Percentiles rank a stretch among this genome's conserved stretches.
phyloP scores from a whole-genome alignment of 139 green algal genomes.

The Gonium pectorale region DNA sequence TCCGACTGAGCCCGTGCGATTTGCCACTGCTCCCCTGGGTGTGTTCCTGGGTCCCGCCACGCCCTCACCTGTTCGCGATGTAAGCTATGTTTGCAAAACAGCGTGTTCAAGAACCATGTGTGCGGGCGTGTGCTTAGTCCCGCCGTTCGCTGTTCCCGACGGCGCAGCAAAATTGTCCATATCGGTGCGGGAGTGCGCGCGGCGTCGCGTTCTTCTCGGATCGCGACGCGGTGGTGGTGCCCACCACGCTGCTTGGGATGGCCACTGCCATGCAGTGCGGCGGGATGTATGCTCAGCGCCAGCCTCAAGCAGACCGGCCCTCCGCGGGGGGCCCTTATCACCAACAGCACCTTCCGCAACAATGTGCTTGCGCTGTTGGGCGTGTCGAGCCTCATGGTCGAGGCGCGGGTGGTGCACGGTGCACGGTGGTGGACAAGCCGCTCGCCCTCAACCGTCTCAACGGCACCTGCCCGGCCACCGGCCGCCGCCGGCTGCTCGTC shows the following conservation, averaged over 20 bases:
- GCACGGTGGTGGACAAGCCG: background rate
- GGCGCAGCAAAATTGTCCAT: slow-evolving; percentile 39
- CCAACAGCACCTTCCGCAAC: slow-evolving; percentile 45
- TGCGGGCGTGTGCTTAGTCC: too few relatives aligned
- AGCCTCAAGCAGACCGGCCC: slow-evolving; percentile 30
- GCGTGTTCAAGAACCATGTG: too few relatives aligned
- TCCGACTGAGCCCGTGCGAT: too few relatives aligned
- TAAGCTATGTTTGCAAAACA: too few relatives aligned
- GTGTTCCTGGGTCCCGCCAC: too few relatives aligned
- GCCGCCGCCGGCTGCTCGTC: background rate
- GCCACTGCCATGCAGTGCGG: slow-evolving; percentile 40
- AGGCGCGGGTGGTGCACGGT: slow-evolving; percentile 33
- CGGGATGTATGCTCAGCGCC: slow-evolving; percentile 35
- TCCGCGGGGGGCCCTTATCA: slow-evolving; percentile 11
- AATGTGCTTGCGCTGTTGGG: slow-evolving; percentile 21
- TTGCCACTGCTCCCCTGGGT: too few relatives aligned
- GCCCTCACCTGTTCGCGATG: too few relatives aligned
- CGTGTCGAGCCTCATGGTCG: slow-evolving; percentile 10
- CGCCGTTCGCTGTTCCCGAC: too few relatives aligned
- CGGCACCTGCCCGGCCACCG: slow-evolving; percentile 5
- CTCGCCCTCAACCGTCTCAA: background rate
- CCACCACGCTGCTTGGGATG: slow-evolving; percentile 35
- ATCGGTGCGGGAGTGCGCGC: slow-evolving; percentile 19
- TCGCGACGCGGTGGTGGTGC: slow-evolving; percentile 23
- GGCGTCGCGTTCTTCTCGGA: slow-evolving; percentile 37